Evolutionary conservation across 768 basidiomycete genomes (phyloP).

Genomic region (Leccinum subgranulosum): DNA sequence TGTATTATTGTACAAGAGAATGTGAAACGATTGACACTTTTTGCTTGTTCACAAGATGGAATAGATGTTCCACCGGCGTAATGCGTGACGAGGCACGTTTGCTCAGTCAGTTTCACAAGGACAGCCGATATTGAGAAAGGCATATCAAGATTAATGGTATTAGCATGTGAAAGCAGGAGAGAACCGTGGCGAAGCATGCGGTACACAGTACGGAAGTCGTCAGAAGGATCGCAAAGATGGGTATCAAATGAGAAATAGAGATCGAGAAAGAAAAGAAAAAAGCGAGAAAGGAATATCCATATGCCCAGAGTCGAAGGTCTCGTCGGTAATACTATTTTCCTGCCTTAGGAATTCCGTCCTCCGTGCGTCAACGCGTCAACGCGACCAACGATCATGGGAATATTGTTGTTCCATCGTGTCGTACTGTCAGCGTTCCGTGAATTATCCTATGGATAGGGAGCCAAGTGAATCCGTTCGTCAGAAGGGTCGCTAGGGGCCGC

Average conservation of each 20-base stretch:
- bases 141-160: background rate
- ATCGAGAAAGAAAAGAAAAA: background rate
- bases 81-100: background rate
- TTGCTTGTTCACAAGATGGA: background rate
- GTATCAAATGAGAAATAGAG: background rate
- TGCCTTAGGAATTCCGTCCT: background rate
- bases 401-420: slow-evolving; percentile 1
- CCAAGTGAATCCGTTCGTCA: slow-evolving; percentile 40
- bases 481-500: slow-evolving; percentile 6
- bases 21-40: background rate
- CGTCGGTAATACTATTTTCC: background rate
- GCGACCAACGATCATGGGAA: background rate
- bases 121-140: background rate
- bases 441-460: slow-evolving; percentile 33
- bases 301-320: background rate
- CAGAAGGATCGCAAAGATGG: background rate
- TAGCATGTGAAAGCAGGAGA: background rate
- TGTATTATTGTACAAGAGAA: background rate
- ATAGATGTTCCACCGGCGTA: background rate
- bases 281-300: background rate
- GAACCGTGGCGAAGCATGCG: background rate
- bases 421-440: slow-evolving; percentile 4
- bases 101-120: background rate
- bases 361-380: background rate
- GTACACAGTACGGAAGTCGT: background rate